These are phyloP conservation scores for Senna tora DNA, from an alignment of 306 rosid genomes.

Conservation along the genomic window DNA sequence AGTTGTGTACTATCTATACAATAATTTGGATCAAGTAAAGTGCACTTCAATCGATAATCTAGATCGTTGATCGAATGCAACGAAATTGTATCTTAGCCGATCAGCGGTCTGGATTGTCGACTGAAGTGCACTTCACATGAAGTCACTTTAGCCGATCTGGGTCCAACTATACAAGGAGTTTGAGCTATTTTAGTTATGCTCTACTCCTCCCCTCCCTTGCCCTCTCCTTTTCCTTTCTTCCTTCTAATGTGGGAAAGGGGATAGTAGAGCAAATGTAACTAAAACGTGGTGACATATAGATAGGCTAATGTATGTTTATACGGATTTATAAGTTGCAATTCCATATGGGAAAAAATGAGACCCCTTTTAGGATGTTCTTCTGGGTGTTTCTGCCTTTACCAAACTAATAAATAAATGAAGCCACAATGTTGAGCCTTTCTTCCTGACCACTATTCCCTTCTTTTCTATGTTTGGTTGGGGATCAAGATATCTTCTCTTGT, in stretches of 20 bases:
- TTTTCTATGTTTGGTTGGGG: no score
- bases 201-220: slow-evolving; percentile 22
- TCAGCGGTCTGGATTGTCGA: no score
- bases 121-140: no score
- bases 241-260: slow-evolving; percentile 29
- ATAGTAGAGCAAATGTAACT: slow-evolving; percentile 53
- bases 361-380: slow-evolving; percentile 33
- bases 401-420: background rate
- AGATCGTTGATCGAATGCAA: no score
- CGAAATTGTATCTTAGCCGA: no score
- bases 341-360: slow-evolving; percentile 37
- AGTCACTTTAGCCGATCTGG: no score
- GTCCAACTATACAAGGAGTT: no score
- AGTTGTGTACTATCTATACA: slow-evolving; percentile 41
- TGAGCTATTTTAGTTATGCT: slow-evolving; percentile 71
- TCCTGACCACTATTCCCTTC: background rate
- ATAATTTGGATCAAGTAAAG: no score
- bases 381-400: background rate
- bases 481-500: no score
- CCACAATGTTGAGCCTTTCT: slow-evolving; percentile 3
- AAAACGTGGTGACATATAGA: slow-evolving; percentile 52
- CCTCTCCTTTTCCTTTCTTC: background rate
- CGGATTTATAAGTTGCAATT: slow-evolving; percentile 55
- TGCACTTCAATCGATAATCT: no score
- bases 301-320: slow-evolving; percentile 63